Conservation (phyloP, 2,329 filamentous ascomycete genomes). For the Didymella lethalis region DNA sequence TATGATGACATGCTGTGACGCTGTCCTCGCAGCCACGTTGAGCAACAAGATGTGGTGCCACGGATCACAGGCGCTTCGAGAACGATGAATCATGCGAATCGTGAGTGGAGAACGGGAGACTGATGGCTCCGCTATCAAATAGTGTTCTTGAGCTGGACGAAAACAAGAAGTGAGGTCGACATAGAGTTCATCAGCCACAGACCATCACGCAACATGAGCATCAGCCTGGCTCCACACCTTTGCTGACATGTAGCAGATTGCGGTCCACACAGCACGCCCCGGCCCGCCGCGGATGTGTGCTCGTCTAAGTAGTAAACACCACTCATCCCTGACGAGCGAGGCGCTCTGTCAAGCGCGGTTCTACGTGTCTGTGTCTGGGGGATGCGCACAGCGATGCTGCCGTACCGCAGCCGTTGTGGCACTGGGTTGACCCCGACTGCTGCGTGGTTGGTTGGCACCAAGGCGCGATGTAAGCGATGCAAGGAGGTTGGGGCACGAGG, state of each 20-base stretch:
- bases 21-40: constrained; percentile 9
- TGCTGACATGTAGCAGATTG: constrained; percentile 17
- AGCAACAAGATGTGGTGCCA: constrained; percentile 11
- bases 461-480: neutral
- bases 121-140: neutral
- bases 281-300: constrained; percentile 18
- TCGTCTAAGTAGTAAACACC: neutral
- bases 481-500: constrained; percentile 9
- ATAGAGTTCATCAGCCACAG: constrained; percentile 22
- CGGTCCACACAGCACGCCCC: constrained; percentile 8
- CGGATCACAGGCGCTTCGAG: constrained; percentile 18
- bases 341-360: neutral
- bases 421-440: neutral
- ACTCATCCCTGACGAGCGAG: neutral
- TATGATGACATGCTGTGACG: constrained; percentile 2
- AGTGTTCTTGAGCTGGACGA: neutral
- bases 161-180: constrained; percentile 15
- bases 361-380: neutral
- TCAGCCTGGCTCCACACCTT: constrained; percentile 17
- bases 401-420: neutral
- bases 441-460: neutral
- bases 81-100: neutral
- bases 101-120: neutral
- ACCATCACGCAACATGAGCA: constrained; percentile 15
- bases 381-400: constrained; percentile 1